Base-by-base conservation (phyloP, 2,329 filamentous ascomycete species). In the Fonsecaea multimorphosa region DNA sequence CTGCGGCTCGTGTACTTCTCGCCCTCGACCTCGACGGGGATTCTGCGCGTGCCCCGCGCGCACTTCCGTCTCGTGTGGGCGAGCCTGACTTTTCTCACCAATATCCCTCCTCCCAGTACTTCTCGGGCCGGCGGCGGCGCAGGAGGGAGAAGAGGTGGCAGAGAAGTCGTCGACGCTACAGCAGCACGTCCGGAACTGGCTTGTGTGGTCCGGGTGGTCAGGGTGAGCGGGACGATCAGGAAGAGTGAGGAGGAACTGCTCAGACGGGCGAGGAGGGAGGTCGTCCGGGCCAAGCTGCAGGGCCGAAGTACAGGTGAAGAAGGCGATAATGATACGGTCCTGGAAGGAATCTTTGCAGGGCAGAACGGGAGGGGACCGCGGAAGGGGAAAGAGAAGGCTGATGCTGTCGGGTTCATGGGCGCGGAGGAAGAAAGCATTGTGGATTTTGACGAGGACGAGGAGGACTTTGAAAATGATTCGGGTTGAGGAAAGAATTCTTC, bases 221-320 rank as follows among this genome's bases (percentile, higher is more conserved):
- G 91, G 67, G 92, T 97, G 14, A 95, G 91, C 70, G 95, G 94
- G 16, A 99, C 95, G 2, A 97, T 99, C 74, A 89, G 89, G 72
- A 97, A 96, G 78, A 90, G 88, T 1, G 93, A 98, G 78, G 89
- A 96, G 75, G 93, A 97, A 77, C 92, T 93, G 38, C 90, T 98
- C 73, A 85, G 89, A 3, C 84, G 91, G 66, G 91, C 92, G 49
- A 88, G 90, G 71, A 82, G 84, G 63, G 85, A 92, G 63, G 89
- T 96, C 66, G 81, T 91, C 51, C 60, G 68, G 70, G 69, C 36
- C 64, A 70, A 67, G 72, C 61, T 61, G 67, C 58, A 70, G n/a
- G 64, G 56, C 3, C 51, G 57, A 34, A 52, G 51, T 16, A 2
- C 1, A n/a, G 62, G 24, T 49, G 61, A 38, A 6, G 46, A 55